Conservation (phyloP, 2,329 filamentous ascomycete species). For the Akanthomyces muscarius region DNA sequence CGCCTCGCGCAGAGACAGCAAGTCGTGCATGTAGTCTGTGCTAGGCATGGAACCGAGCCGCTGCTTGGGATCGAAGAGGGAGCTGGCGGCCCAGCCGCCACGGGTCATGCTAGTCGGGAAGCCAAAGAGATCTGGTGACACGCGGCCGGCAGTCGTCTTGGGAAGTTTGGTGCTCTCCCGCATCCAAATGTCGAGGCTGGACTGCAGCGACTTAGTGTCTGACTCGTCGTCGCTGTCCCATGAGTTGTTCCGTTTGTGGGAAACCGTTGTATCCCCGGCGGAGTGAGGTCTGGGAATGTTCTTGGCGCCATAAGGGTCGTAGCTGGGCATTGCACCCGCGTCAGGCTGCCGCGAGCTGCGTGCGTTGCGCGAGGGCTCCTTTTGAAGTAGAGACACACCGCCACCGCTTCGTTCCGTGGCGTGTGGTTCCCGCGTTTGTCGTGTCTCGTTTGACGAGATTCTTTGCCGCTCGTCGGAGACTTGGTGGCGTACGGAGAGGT, state of each 20-base stretch:
- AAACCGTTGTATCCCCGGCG: constrained; percentile 43
- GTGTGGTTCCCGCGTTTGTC: background rate
- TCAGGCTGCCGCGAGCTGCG: background rate
- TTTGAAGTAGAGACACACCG: constrained; percentile 14
- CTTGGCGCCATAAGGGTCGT: constrained; percentile 18
- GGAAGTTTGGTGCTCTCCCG: constrained; percentile 46
- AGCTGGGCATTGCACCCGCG: background rate
- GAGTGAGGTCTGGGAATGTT: constrained; percentile 43
- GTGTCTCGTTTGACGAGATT: background rate
- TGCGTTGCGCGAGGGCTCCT: background rate
- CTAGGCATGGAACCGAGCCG: constrained; percentile 25
- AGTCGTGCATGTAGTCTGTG: constrained; percentile 43
- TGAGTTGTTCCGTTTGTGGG: constrained; percentile 36
- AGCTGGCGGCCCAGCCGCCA: constrained; percentile 44
- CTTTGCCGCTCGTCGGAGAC: constrained; percentile 28
- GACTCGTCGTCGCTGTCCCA: constrained; percentile 43
- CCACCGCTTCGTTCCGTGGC: constrained; percentile 7
- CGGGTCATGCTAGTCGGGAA: constrained; percentile 41
- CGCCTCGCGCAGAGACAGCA: constrained; percentile 40
- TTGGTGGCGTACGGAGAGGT: constrained; percentile 33
- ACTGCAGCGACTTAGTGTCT: constrained; percentile 40
- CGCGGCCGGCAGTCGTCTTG: constrained; percentile 25
- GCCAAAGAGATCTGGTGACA: constrained; percentile 52
- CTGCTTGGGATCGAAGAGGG: constrained; percentile 40
- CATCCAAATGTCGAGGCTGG: constrained; percentile 56